Evolutionary conservation across 768 basidiomycete genomes (phyloP), one percentile per base, ranked within the genome.

Genomic region (Dacryopinax spathularia): DNA sequence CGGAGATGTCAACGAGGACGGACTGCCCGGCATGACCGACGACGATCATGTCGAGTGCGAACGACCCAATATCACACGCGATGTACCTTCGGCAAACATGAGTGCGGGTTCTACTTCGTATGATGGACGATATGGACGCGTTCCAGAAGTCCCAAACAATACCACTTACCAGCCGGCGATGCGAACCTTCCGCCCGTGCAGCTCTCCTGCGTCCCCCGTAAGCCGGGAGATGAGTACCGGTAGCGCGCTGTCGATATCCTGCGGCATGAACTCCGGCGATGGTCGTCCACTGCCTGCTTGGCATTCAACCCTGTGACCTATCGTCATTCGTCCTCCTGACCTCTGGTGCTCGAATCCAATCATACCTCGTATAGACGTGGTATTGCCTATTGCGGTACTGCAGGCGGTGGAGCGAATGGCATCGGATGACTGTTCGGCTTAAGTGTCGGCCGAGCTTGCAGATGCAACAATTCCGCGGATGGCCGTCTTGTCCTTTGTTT

Each of bases 1-100:
- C 48, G 25, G 48, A 56, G 48, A 56, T 56, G 31, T 56, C 48
- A 29, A 56, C 48, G 29, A 56, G 48, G 5, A 56, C 48, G 20
- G 25, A 22, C 15, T 56, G 48, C 31, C 48, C 48, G 13, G 48
- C 48, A 31, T 56, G 48, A 4, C 25, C 48, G 29, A 56, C 48
- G 29, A 56, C 13, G 48, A 56, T 56, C 48, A 29, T 56, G 29
- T 31, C 48, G 25, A n/a, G n/a, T n/a, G n/a, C n/a, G n/a, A n/a
- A n/a, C n/a, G n/a, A n/a, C n/a, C n/a, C n/a, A n/a, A 56, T 27
- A 56, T 56, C 48, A 56, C 48, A 56, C 48, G 48, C 48, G 48
- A 56, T 22, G 48, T 56, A 56, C 48, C 48, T 56, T 56, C 48
- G 25, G 15, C 48, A 56, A 56, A 56, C 48, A 56, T 56, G 48